Base-by-base conservation (phyloP, 1,284 basidiomycete species). In the Rhodotorula mucilaginosa region DNA sequence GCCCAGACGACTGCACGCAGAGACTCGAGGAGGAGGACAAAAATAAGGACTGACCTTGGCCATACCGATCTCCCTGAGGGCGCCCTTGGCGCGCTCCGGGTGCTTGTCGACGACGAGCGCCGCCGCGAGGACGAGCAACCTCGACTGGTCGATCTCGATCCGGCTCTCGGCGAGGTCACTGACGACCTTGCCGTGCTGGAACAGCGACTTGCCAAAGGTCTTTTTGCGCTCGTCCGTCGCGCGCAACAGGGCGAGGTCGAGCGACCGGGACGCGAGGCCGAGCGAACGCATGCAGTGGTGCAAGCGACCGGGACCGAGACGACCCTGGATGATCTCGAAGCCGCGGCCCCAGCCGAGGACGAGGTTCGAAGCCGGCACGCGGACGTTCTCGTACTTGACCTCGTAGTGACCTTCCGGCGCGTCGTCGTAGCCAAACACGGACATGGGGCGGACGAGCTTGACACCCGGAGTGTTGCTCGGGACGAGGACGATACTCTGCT, bases 31-130 rank as follows among this genome's bases (percentile, higher is more conserved):
- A 34, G 34, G n/a, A n/a, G n/a, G n/a, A n/a, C n/a, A n/a, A n/a
- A n/a, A n/a, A n/a, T n/a, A n/a, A n/a, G n/a, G n/a, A 60, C 83
- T 66, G 70, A 91, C 94, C 86, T 99, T 99, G 69, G 93, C 92
- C 76, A 97, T 92, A 56, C 92, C 95, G 79, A 99, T 99, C 81
- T 98, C 96, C 82, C 95, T 95, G 82, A 97, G 81, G 0, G 97
- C 96, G 56, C 92, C 94, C 81, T 98, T 99, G 5, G 96, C 92
- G 75, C 90, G 88, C 79, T 87, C 84, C 77, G 65, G 58, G 51
- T 67, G 62, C n/a, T 62, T 26, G 21, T 67, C 54, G 23, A 72
- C 62, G 58, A 69, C 46, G 74, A 91, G 83, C n/a, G 96, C 96
- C 5, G 97, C 96, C 70, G 91, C 90, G 68, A 97, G 84, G 15